These are phyloP conservation scores for Vishniacozyma victoriae DNA, from an alignment of 768 basidiomycete genomes.

Conservation along the genomic window DNA sequence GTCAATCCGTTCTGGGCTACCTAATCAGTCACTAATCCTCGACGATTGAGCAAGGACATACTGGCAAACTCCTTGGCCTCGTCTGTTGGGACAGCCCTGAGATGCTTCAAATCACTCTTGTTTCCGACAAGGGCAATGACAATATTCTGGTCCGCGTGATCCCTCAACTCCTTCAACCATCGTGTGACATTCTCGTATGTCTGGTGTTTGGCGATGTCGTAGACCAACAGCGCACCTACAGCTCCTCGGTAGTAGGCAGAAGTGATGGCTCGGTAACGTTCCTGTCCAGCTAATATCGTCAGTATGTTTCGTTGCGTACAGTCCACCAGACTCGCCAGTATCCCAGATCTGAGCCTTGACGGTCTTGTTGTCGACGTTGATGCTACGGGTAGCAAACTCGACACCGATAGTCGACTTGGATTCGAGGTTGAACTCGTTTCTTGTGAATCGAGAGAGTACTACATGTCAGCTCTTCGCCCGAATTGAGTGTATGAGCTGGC, in stretches of 20 bases:
- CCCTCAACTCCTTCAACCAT: slow-evolving; percentile 95
- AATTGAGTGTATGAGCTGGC: slow-evolving; percentile 31
- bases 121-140: slow-evolving; percentile 96
- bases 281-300: slow-evolving; percentile 71
- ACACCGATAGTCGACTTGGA: slow-evolving; percentile 99
- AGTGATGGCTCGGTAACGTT: slow-evolving; percentile 95
- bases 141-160: slow-evolving; percentile 77
- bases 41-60: slow-evolving; percentile 38
- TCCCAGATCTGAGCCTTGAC: slow-evolving; percentile 99
- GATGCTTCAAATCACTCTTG: slow-evolving; percentile 98
- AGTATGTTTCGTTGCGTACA: slow-evolving; percentile 2
- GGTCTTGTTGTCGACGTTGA: slow-evolving; percentile 91
- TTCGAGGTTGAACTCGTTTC: slow-evolving; percentile 98
- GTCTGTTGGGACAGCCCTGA: slow-evolving; percentile 92
- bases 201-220: slow-evolving; percentile 49
- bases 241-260: slow-evolving; percentile 99
- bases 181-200: slow-evolving; percentile 90
- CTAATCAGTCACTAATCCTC: neutral
- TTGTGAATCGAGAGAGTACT: slow-evolving; percentile 99
- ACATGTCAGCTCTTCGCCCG: slow-evolving; percentile 5
- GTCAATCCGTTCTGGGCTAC: slow-evolving; percentile 82
- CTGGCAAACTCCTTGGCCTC: slow-evolving; percentile 89
- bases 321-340: slow-evolving; percentile 61
- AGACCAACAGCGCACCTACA: slow-evolving; percentile 51
- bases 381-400: slow-evolving; percentile 94